Evolutionary conservation across 1,139 yeast species (phyloP).

Genomic region (Debaryomyces robertsiae): DNA sequence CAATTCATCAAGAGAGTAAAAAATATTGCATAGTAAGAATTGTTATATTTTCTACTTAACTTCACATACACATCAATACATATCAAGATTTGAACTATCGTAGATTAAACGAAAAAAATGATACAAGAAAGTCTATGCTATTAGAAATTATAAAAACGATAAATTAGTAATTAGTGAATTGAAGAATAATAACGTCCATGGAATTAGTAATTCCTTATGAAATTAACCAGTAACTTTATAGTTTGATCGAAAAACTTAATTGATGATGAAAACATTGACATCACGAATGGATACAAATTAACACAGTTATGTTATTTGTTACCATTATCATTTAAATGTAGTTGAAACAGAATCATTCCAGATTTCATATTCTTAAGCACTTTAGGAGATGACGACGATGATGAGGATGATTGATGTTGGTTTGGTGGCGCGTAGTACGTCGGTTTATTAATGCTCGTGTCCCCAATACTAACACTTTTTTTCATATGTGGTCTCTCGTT

Average conservation of each 20-base stretch:
- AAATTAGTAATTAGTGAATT: background rate
- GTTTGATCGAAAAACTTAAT: constrained; percentile 2
- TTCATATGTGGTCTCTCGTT: constrained; percentile 16
- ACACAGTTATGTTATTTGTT: background rate
- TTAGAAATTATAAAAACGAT: background rate
- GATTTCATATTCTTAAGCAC: constrained; percentile 36
- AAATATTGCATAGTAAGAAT: constrained; percentile 8
- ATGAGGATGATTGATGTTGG: constrained; percentile 6
- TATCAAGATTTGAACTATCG: background rate
- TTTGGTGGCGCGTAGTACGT: constrained; percentile 10
- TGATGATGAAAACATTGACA: too few relatives aligned
- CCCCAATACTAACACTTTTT: constrained; percentile 13
- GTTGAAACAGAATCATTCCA: constrained; percentile 42
- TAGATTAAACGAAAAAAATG: too few relatives aligned
- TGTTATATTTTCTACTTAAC: constrained; percentile 1
- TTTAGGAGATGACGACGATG: constrained; percentile 18
- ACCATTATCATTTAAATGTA: constrained; percentile 20
- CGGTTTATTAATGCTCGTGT: constrained; percentile 11
- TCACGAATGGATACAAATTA: background rate
- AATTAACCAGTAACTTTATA: background rate
- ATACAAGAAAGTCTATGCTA: constrained; percentile 1
- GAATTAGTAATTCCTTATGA: background rate
- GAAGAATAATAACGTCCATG: constrained; percentile 1
- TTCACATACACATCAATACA: constrained; percentile 5
- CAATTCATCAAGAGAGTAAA: too few relatives aligned